Percentiles rank a stretch among this genome's conserved stretches.
Evolutionary conservation across 1,284 basidiomycete species (phyloP).

Genomic region (Apiotrichum mycotoxinovorans): DNA sequence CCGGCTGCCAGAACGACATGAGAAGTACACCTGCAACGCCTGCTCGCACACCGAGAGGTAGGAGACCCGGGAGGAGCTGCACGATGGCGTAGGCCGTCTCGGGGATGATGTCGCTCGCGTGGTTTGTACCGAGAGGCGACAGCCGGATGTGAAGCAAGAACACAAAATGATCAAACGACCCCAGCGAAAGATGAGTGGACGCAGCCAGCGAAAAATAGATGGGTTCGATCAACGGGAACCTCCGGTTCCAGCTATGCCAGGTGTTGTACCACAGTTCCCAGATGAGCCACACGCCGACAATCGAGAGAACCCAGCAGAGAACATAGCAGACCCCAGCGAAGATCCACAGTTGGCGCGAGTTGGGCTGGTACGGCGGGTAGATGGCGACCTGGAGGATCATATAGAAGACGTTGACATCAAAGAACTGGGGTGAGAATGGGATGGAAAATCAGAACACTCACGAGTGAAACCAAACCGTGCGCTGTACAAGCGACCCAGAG

Average conservation of each 20-base stretch:
- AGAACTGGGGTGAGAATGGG: constrained; percentile 29
- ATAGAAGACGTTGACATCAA: constrained; percentile 40
- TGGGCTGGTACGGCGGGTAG: constrained; percentile 18
- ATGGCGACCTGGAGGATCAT: constrained; percentile 34
- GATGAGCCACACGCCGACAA: constrained; percentile 68
- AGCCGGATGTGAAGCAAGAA: constrained; percentile 72
- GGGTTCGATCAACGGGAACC: constrained; percentile 74
- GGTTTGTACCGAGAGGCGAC: constrained; percentile 56
- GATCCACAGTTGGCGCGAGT: constrained; percentile 24
- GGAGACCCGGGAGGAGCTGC: constrained; percentile 72
- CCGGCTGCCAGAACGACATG: constrained; percentile 59
- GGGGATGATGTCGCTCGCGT: constrained; percentile 51
- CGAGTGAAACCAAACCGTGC: constrained; percentile 27
- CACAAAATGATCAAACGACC: constrained; percentile 74
- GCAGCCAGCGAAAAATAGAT: constrained; percentile 75
- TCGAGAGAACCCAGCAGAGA: constrained; percentile 70
- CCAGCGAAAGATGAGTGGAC: constrained; percentile 66
- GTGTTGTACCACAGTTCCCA: constrained; percentile 79
- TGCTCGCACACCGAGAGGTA: constrained; percentile 72
- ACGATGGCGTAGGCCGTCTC: constrained; percentile 74
- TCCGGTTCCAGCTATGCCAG: constrained; percentile 71
- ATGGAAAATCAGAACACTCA: constrained; percentile 12
- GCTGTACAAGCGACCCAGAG: constrained; percentile 27
- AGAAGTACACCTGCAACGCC: constrained; percentile 67
- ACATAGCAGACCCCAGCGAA: constrained; percentile 49